Percentiles rank a stretch among this genome's conserved stretches.
phyloP scores from a whole-genome alignment of 768 basidiomycete species.

The Boletus eberwhitei region DNA sequence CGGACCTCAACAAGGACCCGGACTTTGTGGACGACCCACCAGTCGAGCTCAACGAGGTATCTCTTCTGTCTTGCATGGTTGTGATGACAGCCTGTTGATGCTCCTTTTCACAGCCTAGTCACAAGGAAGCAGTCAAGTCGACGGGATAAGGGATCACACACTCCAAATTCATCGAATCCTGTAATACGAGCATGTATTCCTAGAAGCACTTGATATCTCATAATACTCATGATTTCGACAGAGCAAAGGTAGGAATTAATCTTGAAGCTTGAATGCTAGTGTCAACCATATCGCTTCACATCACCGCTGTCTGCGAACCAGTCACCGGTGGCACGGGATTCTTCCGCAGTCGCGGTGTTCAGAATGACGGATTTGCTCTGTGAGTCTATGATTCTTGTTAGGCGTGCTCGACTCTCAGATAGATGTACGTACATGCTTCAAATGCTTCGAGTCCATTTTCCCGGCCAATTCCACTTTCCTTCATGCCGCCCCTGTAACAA shows the following conservation, averaged over 20 bases:
- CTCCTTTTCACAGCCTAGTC: slow-evolving; percentile 35
- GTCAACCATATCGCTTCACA: slow-evolving; percentile 64
- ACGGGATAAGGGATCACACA: slow-evolving; percentile 31
- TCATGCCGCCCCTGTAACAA: slow-evolving; percentile 77
- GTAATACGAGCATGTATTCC: slow-evolving; percentile 16
- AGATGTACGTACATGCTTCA: slow-evolving; percentile 57
- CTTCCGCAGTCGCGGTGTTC: slow-evolving; percentile 63
- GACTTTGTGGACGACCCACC: slow-evolving; percentile 93
- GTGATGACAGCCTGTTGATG: neutral
- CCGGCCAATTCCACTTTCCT: slow-evolving; percentile 82
- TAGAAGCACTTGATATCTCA: slow-evolving; percentile 2
- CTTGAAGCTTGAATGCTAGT: neutral
- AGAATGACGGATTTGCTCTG: slow-evolving; percentile 82
- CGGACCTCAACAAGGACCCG: slow-evolving; percentile 81
- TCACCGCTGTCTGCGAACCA: slow-evolving; percentile 67
- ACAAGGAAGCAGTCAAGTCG: slow-evolving; percentile 56
- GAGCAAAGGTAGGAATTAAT: neutral
- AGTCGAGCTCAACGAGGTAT: slow-evolving; percentile 60
- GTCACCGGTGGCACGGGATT: slow-evolving; percentile 60
- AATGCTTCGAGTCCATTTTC: slow-evolving; percentile 85
- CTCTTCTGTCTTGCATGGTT: slow-evolving; percentile 12
- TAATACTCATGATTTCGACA: neutral
- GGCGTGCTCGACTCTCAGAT: neutral
- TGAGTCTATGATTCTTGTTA: slow-evolving; percentile 50
- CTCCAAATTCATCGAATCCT: slow-evolving; percentile 1